Evolutionary conservation across 306 rosid species (phyloP), one percentile per base, ranked within the genome.

Genomic region (Astragalus glycyphyllos): DNA sequence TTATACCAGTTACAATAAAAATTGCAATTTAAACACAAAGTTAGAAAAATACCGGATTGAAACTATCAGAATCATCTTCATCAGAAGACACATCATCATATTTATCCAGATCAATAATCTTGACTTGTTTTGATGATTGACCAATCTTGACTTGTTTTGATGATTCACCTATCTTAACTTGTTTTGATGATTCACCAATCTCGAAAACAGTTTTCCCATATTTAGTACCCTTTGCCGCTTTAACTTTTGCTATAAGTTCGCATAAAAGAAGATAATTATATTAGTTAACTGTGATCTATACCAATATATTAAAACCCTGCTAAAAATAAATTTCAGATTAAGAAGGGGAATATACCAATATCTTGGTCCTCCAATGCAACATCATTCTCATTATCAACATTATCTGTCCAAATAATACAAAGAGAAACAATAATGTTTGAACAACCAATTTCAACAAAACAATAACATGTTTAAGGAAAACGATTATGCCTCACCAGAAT

Each of bases 111-210:
- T 79, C 93, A 32, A 73, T 58, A 63, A 84, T 65, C 65, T 86
- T 93, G 20, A 73, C 92, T 11, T 88, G 73, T 65, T 87, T 90
- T 45, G 69, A 78, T 32, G 82, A 23, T 16, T 84, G 45, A 65
- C 58, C 80, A 35, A 49, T 60, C 67, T 78, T 93, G 20, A 73
- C 94, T 11, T 88, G 73, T 65, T 87, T 90, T 45, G 69, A 78
- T 32, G 84, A 23, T 16, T 84, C 49, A 65, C 58, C 80, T 29
- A 49, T 57, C 67, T 78, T n/a, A n/a, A 73, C 94, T 11, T 88
- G 73, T 65, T 87, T 90, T 45, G 69, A 78, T 32, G 84, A 23
- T 16, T 84, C 49, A 65, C 58, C 80, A 35, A 49, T 57, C 67
- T 78, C 82, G 17, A 73, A 74, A 79, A 50, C 64, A 66, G 57